Evolutionary conservation across 2,329 filamentous ascomycete genomes (phyloP), one percentile per base, ranked within the genome.

Genomic region (Scedosporium aurantiacum): DNA sequence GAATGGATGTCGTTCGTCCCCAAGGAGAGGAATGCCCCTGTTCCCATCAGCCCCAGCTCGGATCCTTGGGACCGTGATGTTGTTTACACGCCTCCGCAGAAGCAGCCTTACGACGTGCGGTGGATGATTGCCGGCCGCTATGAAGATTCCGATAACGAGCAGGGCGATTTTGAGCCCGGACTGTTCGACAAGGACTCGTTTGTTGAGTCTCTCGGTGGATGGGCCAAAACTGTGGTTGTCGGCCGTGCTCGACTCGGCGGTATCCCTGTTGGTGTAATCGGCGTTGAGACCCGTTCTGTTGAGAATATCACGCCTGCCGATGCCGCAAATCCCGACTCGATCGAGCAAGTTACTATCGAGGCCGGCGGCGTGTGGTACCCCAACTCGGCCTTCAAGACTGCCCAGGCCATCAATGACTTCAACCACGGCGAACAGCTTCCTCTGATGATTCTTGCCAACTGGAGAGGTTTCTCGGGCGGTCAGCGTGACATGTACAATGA

Each of bases 401-500:
- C 94, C 2, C 94, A 99, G 77, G 94, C 94, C 62, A 96, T 99
- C 79, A 91, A 89, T 70, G 94, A 99, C 80, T 99, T 99, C 85
- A 99, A 99, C 85, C 86, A 96, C 67, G 94, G 94, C 73, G 94
- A 99, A 79, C 94, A 99, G 79, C 82, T 99, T 71, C 94, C 94
- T 62, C 80, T 99, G 67, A 97, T 99, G 91, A 99, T 99, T 73
- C 86, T 99, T 66, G 94, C 94, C 77, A 99, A 99, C 83, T 99
- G 94, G 94, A 88, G 94, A 86, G 94, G 94, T 81, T 99, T 99
- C 90, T 99, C 94, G 67, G 94, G 94, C 80, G 94, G 94, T 66
- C 94, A 99, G 79, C 91, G 93, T 68, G 94, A 99, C 78, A 99
- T 99, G 94, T 99, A 95, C 86, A 97, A 97, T 79, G 94, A 99